Base-by-base conservation (phyloP, 2,329 filamentous ascomycete species). In the Fusarium stilboides region DNA sequence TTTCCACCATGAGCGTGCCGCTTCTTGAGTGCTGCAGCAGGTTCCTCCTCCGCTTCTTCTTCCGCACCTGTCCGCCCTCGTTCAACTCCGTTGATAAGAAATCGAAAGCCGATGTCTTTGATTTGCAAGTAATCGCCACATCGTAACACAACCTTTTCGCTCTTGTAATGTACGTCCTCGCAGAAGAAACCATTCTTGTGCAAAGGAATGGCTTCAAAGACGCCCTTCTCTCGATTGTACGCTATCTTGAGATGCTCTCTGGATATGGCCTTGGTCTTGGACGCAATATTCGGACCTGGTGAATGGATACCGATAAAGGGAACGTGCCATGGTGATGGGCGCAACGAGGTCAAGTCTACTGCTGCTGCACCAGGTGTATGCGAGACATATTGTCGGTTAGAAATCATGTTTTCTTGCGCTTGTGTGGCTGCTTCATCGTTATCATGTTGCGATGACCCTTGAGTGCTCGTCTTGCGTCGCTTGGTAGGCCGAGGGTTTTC, bases 261-360 rank as follows among this genome's bases (percentile, higher is more conserved):
- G 5, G 92, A 94, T 56, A 94, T 94, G 51, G 87, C 87, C 75
- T 91, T 92, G 51, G 92, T 92, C 66, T 87, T 88, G 62, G 78
- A 83, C 4, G 88, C 86, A 63, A 88, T 88, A 49, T 87, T 83
- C 7, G 86, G 86, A 3, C 87, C 86, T 1, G 88, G 89, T 5
- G 92, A 92, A 77, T 94, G 92, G 44, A 94, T 92, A 34, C 88
- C 88, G 49, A 94, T 85, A 60, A 92, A 86, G 5, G 90, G 89
- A 57, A 89, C 87, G 59, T 89, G 85, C 63, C 86, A 79, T 0
- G 88, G 87, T 24, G 88, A 88, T 2, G 90, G 89, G 7, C 88
- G 84, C 45, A 91, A 81, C 20, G 84, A 85, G 12, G 84, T 84
- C 39, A 91, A 80, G 74, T 92, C 88, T 40, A 90, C 86, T 34